Conservation (phyloP, 2,329 filamentous ascomycete genomes). For the Penicillium sp. region DNA sequence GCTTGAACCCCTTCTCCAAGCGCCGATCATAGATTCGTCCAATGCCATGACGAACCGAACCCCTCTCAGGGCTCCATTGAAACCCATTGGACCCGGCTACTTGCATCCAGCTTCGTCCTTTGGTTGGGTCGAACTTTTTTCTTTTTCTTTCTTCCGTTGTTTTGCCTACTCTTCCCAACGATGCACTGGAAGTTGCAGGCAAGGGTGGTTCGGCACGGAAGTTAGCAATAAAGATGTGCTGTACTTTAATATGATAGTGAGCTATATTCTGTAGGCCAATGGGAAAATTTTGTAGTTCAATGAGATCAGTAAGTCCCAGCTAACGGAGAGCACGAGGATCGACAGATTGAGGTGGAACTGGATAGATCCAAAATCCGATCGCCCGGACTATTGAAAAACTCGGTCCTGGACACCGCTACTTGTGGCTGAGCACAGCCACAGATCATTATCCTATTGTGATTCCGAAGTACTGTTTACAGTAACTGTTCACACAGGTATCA, state of each 20-base stretch:
- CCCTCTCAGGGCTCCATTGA: not conserved
- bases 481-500: too few species aligned
- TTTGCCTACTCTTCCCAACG: not conserved
- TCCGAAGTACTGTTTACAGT: too few species aligned
- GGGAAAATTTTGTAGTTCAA: too few species aligned
- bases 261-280: too few species aligned
- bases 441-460: too few species aligned
- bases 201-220: too few species aligned
- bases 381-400: conserved; percentile 19
- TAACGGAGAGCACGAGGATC: too few species aligned
- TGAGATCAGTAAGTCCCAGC: too few species aligned
- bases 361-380: conserved; percentile 4
- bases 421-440: conserved; percentile 2
- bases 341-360: not conserved
- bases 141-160: not conserved
- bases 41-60: conserved; percentile 1
- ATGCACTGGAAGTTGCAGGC: not conserved
- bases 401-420: not conserved
- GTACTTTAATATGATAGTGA: too few species aligned
- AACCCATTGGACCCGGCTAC: not conserved
- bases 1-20: conserved; percentile 3
- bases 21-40: conserved; percentile 19
- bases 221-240: too few species aligned
- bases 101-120: not conserved
- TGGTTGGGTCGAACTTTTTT: not conserved